Percentiles rank a stretch among this genome's conserved stretches.
Evolutionary conservation across 352 stramenopile genomes (phyloP).

Genomic region (Globisporangium mamillatum): DNA sequence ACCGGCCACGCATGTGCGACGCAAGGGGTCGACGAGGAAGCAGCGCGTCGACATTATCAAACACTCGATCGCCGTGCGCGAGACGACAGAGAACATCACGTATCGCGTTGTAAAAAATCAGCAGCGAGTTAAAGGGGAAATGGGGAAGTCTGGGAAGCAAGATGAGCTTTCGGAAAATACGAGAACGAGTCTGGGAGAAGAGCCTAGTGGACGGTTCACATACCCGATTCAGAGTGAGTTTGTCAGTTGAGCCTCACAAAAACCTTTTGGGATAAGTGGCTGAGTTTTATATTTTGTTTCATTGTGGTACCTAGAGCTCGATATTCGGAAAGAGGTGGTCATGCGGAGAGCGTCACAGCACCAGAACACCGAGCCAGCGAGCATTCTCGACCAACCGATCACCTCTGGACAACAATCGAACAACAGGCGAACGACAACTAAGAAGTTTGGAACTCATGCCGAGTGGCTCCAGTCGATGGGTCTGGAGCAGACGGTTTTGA

Average conservation of each 20-base stretch:
- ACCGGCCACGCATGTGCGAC: not conserved
- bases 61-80: constrained; percentile 10
- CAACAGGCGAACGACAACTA: not conserved
- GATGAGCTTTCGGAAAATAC: not conserved
- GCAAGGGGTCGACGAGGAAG: constrained; percentile 8
- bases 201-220: not conserved
- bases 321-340: constrained; percentile 18
- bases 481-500: constrained; percentile 1
- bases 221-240: constrained; percentile 17
- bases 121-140: not conserved
- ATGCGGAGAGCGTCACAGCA: constrained; percentile 13
- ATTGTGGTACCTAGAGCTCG: constrained; percentile 15
- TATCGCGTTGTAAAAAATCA: not conserved
- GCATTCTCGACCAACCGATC: not conserved
- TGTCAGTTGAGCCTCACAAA: not conserved
- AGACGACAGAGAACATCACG: constrained; percentile 10
- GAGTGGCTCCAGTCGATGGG: constrained; percentile 17
- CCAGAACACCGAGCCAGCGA: not conserved
- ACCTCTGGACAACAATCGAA: no score
- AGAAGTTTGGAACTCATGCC: constrained; percentile 14
- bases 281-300: not conserved
- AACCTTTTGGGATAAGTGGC: not conserved
- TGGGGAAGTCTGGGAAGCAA: not conserved
- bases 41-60: constrained; percentile 14
- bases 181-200: not conserved